Evolutionary conservation across 345 rosid species (phyloP).

Genomic region (Rhodamnia argentea): DNA sequence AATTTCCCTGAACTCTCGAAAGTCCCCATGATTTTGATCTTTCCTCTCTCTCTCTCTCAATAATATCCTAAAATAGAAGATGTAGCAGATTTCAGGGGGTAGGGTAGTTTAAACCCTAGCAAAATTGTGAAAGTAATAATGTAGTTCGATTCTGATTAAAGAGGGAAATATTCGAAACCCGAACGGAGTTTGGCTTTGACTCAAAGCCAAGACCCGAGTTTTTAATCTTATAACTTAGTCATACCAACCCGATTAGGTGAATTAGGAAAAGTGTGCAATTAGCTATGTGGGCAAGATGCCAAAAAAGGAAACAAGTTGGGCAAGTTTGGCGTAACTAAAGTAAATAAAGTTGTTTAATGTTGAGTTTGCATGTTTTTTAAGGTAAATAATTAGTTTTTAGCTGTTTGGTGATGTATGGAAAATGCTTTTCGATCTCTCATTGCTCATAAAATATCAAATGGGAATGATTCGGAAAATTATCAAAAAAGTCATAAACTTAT

Average conservation of each 20-base stretch:
- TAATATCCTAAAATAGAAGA: neutral
- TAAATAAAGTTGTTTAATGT: neutral
- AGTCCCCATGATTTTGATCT: neutral
- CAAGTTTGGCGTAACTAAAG: neutral
- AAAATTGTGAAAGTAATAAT: neutral
- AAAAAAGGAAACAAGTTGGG: neutral
- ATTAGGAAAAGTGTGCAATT: no score
- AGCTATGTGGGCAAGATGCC: neutral
- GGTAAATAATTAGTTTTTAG: neutral
- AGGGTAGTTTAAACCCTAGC: neutral
- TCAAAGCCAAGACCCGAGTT: neutral
- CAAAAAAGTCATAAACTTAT: no score
- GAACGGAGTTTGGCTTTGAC: neutral
- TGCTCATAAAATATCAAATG: neutral
- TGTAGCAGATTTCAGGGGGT: neutral
- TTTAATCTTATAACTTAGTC: neutral
- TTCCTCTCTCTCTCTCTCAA: neutral
- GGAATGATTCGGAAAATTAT: neutral
- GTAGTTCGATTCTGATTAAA: neutral
- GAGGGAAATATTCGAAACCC: neutral
- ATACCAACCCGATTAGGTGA: neutral
- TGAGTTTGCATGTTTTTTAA: no score
- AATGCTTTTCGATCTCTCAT: neutral
- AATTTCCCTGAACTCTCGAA: neutral
- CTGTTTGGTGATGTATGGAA: neutral